Conservation (phyloP, 2,329 filamentous ascomycete genomes). For the Cadophora malorum region DNA sequence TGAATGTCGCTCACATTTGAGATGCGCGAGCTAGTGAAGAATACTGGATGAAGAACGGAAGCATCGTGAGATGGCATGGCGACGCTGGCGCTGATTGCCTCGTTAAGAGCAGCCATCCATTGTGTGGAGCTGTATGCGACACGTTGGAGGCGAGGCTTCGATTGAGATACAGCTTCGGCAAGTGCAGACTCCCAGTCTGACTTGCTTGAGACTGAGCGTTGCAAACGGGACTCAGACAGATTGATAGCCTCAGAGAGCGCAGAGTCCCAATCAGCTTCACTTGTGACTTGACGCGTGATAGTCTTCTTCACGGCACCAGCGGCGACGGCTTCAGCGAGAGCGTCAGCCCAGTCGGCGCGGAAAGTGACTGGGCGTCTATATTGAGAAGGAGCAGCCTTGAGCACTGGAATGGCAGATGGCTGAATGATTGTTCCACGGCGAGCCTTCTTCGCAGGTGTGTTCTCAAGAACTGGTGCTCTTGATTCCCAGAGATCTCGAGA, state of each 20-base stretch:
- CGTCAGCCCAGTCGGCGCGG: conserved; percentile 38
- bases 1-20: conserved; percentile 31
- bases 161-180: conserved; percentile 26
- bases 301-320: conserved; percentile 29
- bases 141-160: conserved; percentile 30
- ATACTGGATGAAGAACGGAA: conserved; percentile 37
- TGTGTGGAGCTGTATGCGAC: conserved; percentile 23
- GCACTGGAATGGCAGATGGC: conserved; percentile 7
- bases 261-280: conserved; percentile 1
- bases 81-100: conserved; percentile 29
- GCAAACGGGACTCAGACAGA: conserved; percentile 25
- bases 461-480: conserved; percentile 29
- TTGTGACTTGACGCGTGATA: conserved; percentile 22
- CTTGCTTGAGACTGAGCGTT: conserved; percentile 26
- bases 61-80: conserved; percentile 26
- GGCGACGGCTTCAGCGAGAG: conserved; percentile 38
- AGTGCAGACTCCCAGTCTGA: conserved; percentile 37
- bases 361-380: conserved; percentile 27
- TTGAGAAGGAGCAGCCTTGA: conserved; percentile 33
- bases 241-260: conserved; percentile 27
- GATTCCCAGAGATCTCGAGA: conserved; percentile 39
- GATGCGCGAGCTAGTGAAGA: conserved; percentile 33
- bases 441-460: conserved; percentile 29
- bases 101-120: conserved; percentile 35
- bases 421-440: conserved; percentile 18